phyloP scores from a whole-genome alignment of 2,329 filamentous ascomycete genomes.

The Claviceps sp. region DNA sequence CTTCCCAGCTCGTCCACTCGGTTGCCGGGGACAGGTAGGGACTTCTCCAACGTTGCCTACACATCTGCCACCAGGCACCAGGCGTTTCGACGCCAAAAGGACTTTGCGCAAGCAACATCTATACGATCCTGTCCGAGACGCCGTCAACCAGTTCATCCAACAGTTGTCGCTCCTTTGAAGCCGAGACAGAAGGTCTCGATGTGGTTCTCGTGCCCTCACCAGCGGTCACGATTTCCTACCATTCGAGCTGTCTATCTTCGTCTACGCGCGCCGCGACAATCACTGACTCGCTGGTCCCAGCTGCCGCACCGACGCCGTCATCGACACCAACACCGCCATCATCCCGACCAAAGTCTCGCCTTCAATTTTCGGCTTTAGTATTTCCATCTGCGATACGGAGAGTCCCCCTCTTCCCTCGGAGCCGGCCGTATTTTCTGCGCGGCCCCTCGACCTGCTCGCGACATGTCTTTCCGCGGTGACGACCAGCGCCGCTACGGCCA shows the following conservation, averaged over 20 bases:
- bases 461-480: slow-evolving; percentile 52
- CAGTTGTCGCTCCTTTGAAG: background rate
- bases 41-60: background rate
- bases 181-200: background rate
- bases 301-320: slow-evolving; percentile 1
- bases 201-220: background rate
- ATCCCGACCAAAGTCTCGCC: background rate
- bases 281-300: slow-evolving; percentile 9
- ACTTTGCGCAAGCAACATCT: background rate
- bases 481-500: slow-evolving; percentile 52
- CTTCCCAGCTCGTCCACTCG: background rate
- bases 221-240: background rate
- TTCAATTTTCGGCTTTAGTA: background rate
- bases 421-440: slow-evolving; percentile 2
- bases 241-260: background rate
- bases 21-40: background rate
- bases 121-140: background rate
- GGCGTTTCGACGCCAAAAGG: background rate
- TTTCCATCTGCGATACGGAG: background rate
- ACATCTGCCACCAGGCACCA: background rate
- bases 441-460: slow-evolving; percentile 2
- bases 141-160: background rate
- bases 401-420: background rate
- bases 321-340: background rate
- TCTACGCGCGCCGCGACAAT: slow-evolving; percentile 6